A percentile compares a stretch with the other conserved stretches of the same genome.
Evolutionary conservation across 129 eudicot species (phyloP).

Genomic region (carrot (Daucus carota)): DH1_v3.0 NC_030381.2:47199001-47199500

Average conservation of each 20-base stretch:
- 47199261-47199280: not conserved
- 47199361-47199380: not conserved
- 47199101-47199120: no score
- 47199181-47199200: no score
- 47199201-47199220: no score
- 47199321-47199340: not conserved
- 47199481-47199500: not conserved
- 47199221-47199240: not conserved
- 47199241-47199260: not conserved
- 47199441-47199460: conserved; percentile 24
- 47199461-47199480: not conserved
- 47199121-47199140: no score
- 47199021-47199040: no score
- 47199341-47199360: not conserved
- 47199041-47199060: no score
- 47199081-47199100: no score
- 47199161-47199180: no score
- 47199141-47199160: no score
- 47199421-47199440: conserved; percentile 47
- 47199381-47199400: conserved; percentile 40
- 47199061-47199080: no score
- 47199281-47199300: not conserved
- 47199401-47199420: conserved; percentile 46
- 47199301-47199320: not conserved
- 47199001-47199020: no score